A percentile compares a stretch with the other conserved stretches of the same genome.
These are phyloP conservation scores for Eleusine indica DNA, from an alignment of 176 grass and related monocot genomes.

Conservation along the genomic window DNA sequence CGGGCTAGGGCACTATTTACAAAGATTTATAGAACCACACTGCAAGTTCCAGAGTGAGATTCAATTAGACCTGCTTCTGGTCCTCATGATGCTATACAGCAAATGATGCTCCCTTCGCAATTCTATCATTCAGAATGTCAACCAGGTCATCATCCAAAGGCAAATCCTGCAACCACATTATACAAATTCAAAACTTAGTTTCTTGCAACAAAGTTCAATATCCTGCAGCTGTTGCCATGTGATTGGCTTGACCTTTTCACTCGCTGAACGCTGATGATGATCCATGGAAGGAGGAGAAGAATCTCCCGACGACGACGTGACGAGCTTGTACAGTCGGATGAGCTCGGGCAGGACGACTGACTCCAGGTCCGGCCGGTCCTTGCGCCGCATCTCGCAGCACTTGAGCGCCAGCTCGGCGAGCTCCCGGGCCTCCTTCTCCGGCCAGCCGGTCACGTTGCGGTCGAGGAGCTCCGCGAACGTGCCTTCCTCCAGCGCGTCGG, in stretches of 20 bases:
- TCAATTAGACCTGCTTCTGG: constrained; percentile 20
- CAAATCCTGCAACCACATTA: constrained; percentile 38
- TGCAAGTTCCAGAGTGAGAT: background rate
- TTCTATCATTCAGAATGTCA: constrained; percentile 29
- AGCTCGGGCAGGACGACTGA: constrained; percentile 68
- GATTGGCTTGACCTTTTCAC: constrained; percentile 39
- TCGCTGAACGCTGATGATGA: constrained; percentile 39
- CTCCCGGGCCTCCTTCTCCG: constrained; percentile 49
- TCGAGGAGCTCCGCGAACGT: constrained; percentile 58
- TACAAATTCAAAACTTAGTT: background rate
- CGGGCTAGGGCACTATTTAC: constrained; percentile 40
- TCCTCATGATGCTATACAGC: constrained; percentile 21
- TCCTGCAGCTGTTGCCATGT: background rate
- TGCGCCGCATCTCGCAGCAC: constrained; percentile 73
- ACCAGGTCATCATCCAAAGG: constrained; percentile 19
- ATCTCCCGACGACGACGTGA: constrained; percentile 32
- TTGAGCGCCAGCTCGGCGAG: constrained; percentile 69
- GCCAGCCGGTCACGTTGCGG: constrained; percentile 60
- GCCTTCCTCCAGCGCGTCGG: constrained; percentile 63
- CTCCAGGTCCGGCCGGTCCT: constrained; percentile 72
- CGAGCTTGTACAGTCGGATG: constrained; percentile 43
- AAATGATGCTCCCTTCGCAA: constrained; percentile 30
- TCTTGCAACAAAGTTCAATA: background rate
- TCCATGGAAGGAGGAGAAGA: constrained; percentile 1
- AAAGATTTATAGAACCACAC: constrained; percentile 32